Evolutionary conservation across 1,284 basidiomycete genomes (phyloP).

Genomic region (Microbotryum saponariae): DNA sequence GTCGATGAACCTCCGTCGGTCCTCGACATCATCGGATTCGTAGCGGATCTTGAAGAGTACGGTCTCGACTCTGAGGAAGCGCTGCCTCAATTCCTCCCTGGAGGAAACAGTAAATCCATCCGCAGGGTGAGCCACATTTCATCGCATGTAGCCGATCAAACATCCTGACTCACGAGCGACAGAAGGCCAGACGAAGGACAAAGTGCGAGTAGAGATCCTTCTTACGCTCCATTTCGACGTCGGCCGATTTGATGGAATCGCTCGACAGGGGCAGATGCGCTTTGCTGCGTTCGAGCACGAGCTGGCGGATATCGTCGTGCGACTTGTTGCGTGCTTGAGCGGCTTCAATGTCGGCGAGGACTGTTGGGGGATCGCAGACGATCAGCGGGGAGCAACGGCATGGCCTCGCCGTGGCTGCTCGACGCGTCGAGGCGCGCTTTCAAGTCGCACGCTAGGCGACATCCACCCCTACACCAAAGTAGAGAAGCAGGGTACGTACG

Average conservation of each 20-base stretch:
- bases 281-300: conserved; percentile 54
- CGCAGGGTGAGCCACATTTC: background rate
- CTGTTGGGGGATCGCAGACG: conserved; percentile 66
- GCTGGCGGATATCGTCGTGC: conserved; percentile 63
- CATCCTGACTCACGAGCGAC: conserved; percentile 66
- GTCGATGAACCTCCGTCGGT: conserved; percentile 63
- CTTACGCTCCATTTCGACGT: conserved; percentile 55
- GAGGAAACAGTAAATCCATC: background rate
- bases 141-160: background rate
- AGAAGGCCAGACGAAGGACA: conserved; percentile 89
- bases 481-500: conserved; percentile 4
- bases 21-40: conserved; percentile 57
- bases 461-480: conserved; percentile 42
- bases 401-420: conserved; percentile 56
- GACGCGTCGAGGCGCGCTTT: conserved; percentile 74
- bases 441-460: background rate
- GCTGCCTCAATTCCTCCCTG: conserved; percentile 80
- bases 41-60: conserved; percentile 78
- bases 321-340: conserved; percentile 74
- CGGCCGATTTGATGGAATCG: conserved; percentile 50
- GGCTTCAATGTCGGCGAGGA: conserved; percentile 92
- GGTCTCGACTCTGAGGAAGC: conserved; percentile 85
- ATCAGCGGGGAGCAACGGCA: conserved; percentile 83
- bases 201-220: conserved; percentile 91
- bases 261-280: conserved; percentile 66